Evolutionary conservation across 257 asterid species (phyloP), one percentile per base, ranked within the genome.

Genomic region (Nicotiana noctiflora): DNA sequence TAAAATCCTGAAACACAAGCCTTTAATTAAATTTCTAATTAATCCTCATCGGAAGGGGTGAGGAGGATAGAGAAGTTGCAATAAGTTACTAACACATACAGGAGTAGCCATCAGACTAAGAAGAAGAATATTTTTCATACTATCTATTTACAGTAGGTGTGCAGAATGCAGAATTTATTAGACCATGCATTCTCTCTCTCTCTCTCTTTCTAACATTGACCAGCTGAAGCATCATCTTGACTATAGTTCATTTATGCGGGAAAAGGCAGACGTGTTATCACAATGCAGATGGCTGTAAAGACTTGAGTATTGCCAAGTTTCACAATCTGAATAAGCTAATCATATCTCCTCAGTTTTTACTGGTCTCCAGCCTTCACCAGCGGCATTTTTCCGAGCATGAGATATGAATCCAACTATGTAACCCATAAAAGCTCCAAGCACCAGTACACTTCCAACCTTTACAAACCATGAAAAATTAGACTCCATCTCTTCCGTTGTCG

Each of bases 401-500:
- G 95, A 85, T 66, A 84, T 52, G 13, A 90, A 91, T 23, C 98
- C 97, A 8, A 90, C 6, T 60, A 89, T 88, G 75, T 91, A 94
- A 57, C 97, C 98, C 17, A 91, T 79, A 77, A 91, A 89, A 76
- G 90, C 95, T 76, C 98, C 98, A 56, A 94, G 90, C 57, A 92
- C 83, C 49, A 93, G 80, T 64, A 94, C 29, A 65, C 92, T 84
- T 1, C 84, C 92, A 7, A 88, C 83, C 83, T 82, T 90, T 44
- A 89, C 89, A 19, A 85, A 92, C 97, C 94, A 87, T 5, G 94
- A 81, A 29, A 90, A 78, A 27, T 67, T 79, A 12, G 90, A 78
- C 72, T 52, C 87, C 19, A 8, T 1, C 77, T 23, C 31, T 31
- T 66, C 81, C 76, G 10, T 11, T 2, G 56, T 78, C 6, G 25